Conservation (phyloP, 148 eudicot genomes). For the Chenopodium album region DNA sequence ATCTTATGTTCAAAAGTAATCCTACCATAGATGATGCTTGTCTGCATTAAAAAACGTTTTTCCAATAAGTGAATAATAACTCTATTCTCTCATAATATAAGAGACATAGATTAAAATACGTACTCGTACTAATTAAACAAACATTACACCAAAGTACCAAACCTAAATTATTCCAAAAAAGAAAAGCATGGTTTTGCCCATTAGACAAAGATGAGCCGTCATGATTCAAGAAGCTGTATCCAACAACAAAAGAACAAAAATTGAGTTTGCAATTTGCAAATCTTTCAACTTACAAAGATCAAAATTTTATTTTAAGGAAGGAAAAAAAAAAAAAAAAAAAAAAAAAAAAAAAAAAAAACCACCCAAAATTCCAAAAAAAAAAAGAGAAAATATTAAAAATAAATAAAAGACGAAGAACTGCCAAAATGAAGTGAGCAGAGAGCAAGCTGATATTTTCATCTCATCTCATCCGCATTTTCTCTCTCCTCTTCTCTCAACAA, state of each 20-base stretch:
- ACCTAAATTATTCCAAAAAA: neutral
- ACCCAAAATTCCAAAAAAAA: neutral
- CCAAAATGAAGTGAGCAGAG: neutral
- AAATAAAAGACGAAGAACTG: neutral
- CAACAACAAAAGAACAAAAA: conserved; percentile 13
- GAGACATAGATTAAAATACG: too few species aligned
- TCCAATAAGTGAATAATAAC: too few species aligned
- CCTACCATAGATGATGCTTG: too few species aligned
- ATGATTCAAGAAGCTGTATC: neutral
- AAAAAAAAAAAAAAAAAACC: neutral
- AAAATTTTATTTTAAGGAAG: too few species aligned
- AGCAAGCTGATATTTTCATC: conserved; percentile 4
- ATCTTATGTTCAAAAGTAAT: too few species aligned
- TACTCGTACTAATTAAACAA: neutral
- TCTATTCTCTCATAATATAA: too few species aligned
- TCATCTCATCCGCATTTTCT: conserved; percentile 7
- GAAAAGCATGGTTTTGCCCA: neutral
- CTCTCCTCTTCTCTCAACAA: neutral
- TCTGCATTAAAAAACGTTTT: too few species aligned
- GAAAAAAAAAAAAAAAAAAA: neutral
- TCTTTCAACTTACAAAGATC: neutral
- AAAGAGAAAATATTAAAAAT: neutral
- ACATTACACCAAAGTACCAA: neutral
- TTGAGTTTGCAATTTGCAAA: neutral
- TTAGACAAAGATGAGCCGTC: conserved; percentile 1